Percentiles rank a stretch among this genome's conserved stretches.
phyloP scores from a whole-genome alignment of 139 green algal genomes.

The Coelastrella sp. region DNA sequence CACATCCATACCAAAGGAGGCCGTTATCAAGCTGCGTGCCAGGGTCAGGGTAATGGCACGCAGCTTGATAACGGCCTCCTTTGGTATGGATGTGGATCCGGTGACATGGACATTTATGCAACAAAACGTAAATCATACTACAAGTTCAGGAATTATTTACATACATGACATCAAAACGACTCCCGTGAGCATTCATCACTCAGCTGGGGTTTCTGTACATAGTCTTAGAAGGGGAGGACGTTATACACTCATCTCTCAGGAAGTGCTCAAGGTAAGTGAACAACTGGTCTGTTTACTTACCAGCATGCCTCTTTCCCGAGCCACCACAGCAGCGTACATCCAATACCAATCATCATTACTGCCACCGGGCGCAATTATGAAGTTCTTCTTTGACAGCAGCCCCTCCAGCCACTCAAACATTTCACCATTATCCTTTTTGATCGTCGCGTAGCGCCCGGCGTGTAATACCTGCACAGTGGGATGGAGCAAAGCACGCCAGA shows the following conservation, averaged over 20 bases:
- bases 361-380: conserved; percentile 86
- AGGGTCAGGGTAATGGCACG: no score
- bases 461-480: conserved; percentile 68
- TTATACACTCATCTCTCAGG: neutral
- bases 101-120: no score
- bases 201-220: no score
- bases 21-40: no score
- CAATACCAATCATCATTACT: conserved; percentile 99
- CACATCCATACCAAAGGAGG: no score
- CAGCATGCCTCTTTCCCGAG: conserved; percentile 51
- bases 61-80: no score
- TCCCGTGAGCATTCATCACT: no score
- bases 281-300: conserved; percentile 20
- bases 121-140: no score
- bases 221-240: no score
- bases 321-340: conserved; percentile 92
- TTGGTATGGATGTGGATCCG: no score
- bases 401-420: conserved; percentile 59
- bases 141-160: no score
- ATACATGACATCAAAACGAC: no score
- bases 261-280: neutral
- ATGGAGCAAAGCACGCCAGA: neutral
- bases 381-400: conserved; percentile 48
- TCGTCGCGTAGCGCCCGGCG: conserved; percentile 60
- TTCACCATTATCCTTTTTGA: conserved; percentile 29